phyloP scores from a whole-genome alignment of 176 grass and related monocot species.

The Oryza glumipatula region DNA sequence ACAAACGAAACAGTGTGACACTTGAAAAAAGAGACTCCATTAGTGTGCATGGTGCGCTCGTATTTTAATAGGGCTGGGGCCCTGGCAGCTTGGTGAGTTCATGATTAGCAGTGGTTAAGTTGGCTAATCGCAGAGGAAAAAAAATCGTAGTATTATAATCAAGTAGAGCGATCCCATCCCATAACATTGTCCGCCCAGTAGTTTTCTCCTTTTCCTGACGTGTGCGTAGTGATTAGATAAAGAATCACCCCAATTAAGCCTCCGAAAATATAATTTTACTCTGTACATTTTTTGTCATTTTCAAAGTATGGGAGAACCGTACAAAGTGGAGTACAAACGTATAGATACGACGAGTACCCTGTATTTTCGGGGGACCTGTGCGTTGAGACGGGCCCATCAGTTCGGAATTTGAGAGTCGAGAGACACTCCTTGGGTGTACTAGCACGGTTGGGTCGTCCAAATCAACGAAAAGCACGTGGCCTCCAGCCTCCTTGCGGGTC shows the following conservation, averaged over 20 bases:
- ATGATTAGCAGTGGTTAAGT: constrained; percentile 48
- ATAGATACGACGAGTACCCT: neutral
- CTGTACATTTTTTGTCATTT: neutral
- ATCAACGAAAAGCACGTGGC: constrained; percentile 1
- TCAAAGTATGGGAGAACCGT: neutral
- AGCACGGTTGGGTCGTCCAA: constrained; percentile 1
- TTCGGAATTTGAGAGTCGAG: neutral
- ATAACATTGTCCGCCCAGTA: neutral
- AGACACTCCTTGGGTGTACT: neutral
- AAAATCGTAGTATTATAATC: neutral
- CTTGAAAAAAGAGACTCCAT: neutral
- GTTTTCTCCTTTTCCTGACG: neutral
- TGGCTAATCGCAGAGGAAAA: constrained; percentile 34
- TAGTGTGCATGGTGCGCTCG: neutral
- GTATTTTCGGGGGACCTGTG: neutral
- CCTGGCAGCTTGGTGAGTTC: constrained; percentile 13
- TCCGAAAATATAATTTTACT: neutral
- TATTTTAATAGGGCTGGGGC: neutral
- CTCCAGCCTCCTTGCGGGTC: neutral
- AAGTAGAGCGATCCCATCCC: constrained; percentile 9
- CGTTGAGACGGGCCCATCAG: neutral
- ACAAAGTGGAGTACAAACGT: neutral
- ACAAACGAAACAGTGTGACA: neutral
- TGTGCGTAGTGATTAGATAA: neutral
- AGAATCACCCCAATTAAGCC: neutral